Conservation (phyloP, 2,329 filamentous ascomycete species). For the Capronia coronata region DNA sequence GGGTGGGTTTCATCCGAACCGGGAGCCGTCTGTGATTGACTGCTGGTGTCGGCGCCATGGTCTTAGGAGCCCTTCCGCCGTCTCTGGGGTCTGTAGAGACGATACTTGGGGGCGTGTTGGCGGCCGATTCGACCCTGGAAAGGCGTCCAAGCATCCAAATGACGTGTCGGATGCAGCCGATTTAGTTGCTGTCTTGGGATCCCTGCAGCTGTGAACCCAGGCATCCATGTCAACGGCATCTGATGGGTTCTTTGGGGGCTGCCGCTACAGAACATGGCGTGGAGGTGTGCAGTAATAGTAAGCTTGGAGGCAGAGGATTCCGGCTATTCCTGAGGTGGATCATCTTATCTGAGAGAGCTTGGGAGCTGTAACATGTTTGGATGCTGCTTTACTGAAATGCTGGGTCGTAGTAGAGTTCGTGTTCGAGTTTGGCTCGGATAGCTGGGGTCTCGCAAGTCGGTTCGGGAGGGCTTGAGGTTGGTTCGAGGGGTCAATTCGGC, state of each 20-base stretch:
- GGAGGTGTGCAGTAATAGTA: neutral
- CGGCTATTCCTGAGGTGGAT: neutral
- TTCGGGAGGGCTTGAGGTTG: no score
- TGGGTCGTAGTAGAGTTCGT: no score
- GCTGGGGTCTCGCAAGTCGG: no score
- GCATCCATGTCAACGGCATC: neutral
- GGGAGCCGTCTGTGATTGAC: neutral
- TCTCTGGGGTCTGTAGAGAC: neutral
- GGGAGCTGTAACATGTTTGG: neutral
- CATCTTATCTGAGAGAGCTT: neutral
- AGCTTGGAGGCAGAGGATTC: neutral
- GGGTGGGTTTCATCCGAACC: neutral
- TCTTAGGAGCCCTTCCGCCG: neutral
- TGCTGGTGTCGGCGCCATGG: neutral
- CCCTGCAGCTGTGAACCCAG: neutral
- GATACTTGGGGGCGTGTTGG: neutral
- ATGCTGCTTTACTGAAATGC: no score
- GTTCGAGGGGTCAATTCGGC: no score
- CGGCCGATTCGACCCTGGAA: neutral
- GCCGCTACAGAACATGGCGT: neutral
- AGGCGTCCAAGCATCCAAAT: neutral
- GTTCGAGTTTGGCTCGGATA: no score
- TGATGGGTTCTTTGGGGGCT: constrained; percentile 1
- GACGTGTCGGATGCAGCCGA: constrained; percentile 1
- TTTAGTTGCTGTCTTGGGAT: neutral